phyloP scores from a whole-genome alignment of 805 yeast genomes.

The Kuraishia molischiana region DNA sequence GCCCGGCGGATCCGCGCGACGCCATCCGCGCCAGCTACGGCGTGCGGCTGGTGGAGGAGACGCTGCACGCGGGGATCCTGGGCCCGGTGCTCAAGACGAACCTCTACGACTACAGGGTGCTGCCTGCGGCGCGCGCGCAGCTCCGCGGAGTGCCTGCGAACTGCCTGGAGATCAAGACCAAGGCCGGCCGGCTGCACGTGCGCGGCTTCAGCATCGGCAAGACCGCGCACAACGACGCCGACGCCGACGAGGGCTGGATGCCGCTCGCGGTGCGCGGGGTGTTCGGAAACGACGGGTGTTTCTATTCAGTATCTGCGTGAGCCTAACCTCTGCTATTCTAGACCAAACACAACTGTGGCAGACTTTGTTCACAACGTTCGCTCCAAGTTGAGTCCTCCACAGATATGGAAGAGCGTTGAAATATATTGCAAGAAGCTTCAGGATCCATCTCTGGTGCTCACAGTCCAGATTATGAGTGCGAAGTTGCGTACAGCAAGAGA shows the following conservation, averaged over 20 bases:
- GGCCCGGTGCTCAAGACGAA: conserved; percentile 57
- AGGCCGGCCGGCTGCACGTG: conserved; percentile 40
- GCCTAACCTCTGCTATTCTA: too few species aligned
- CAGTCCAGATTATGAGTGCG: conserved; percentile 96
- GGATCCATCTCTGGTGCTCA: conserved; percentile 73
- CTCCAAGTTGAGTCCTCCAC: conserved; percentile 68
- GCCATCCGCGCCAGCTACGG: conserved; percentile 34
- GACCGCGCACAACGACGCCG: conserved; percentile 6
- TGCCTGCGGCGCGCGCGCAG: conserved; percentile 19
- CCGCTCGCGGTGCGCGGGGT: conserved; percentile 42
- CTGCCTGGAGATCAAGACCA: conserved; percentile 48
- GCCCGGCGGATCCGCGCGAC: too few species aligned
- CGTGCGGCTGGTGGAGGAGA: conserved; percentile 43
- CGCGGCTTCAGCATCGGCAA: conserved; percentile 65
- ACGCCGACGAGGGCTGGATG: conserved; percentile 28
- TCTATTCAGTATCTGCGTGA: conserved; percentile 29
- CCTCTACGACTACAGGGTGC: conserved; percentile 48
- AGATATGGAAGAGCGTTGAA: conserved; percentile 78
- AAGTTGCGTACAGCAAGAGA: conserved; percentile 79
- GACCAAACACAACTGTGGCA: conserved; percentile 90
- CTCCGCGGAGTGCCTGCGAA: conserved; percentile 52
- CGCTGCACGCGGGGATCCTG: conserved; percentile 29
- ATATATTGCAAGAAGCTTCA: conserved; percentile 74
- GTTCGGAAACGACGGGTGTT: conserved; percentile 68
- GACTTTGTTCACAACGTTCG: conserved; percentile 92